These are phyloP conservation scores for Glycine tomentella DNA, from an alignment of 306 rosid species.

Conservation along the genomic window DNA sequence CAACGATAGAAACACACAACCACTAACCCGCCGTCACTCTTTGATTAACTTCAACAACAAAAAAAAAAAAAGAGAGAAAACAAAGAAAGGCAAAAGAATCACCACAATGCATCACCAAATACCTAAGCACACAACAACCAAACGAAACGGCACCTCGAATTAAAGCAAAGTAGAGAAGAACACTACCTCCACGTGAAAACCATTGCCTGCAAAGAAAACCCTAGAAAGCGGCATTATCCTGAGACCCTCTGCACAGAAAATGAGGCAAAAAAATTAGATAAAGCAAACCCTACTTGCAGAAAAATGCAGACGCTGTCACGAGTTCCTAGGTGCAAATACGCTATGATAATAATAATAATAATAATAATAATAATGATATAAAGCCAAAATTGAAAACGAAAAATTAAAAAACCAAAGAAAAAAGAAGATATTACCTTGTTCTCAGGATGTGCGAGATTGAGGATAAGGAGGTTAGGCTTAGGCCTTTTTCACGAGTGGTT, in stretches of 20 bases:
- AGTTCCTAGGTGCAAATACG: slow-evolving; percentile 34
- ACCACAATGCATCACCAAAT: slow-evolving; percentile 54
- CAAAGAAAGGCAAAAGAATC: slow-evolving; percentile 6
- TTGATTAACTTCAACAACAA: slow-evolving; percentile 24
- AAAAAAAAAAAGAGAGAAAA: neutral
- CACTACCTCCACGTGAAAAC: slow-evolving; percentile 48
- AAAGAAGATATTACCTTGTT: slow-evolving; percentile 45
- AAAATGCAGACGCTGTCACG: slow-evolving; percentile 52
- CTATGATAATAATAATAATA: neutral
- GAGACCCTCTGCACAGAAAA: slow-evolving; percentile 57
- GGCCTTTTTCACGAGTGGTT: slow-evolving; percentile 31
- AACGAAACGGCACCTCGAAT: slow-evolving; percentile 36
- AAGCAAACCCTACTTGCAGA: slow-evolving; percentile 57
- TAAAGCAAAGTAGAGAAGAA: slow-evolving; percentile 34
- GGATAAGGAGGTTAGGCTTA: slow-evolving; percentile 31
- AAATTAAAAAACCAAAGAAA: neutral
- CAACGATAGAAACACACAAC: slow-evolving; percentile 6
- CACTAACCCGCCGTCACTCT: slow-evolving; percentile 52
- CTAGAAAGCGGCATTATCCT: slow-evolving; percentile 64
- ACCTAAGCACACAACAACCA: slow-evolving; percentile 39
- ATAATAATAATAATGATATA: slow-evolving; percentile 11
- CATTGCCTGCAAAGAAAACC: slow-evolving; percentile 58
- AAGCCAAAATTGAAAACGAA: slow-evolving; percentile 17
- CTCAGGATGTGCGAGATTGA: slow-evolving; percentile 41
- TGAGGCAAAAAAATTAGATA: neutral